Base-by-base conservation (phyloP, 2,329 filamentous ascomycete genomes). In the Sarocladiaceae sp. region DNA sequence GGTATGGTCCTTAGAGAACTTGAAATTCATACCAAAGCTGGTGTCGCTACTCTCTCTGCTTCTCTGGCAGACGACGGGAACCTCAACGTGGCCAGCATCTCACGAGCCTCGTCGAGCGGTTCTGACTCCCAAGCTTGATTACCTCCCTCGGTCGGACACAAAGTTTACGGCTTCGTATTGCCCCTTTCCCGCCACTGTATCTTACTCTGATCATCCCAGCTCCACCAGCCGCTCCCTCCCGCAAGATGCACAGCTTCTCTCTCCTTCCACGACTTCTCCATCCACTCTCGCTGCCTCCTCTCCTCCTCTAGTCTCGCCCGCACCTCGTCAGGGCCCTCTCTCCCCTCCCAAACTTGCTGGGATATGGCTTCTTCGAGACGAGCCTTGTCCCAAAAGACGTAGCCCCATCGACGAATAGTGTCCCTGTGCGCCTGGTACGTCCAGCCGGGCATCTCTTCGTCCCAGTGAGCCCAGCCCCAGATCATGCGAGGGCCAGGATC, bases 351-450 rank as follows among this genome's bases (percentile, higher is more conserved):
- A 16, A 20, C 33, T 13, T 33, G 3, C 10, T 33, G 2, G 4
- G 34, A 41, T 16, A 41, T 19, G 7, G 11, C 27, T 18, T 7
- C 33, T 6, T 45, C 42, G 5, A 47, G 12, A 12, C 46, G 42
- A 27, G 13, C n/a, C n/a, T 29, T 34, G 37, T 48, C 44, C 44
- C 44, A 48, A 11, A 48, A 31, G 9, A 48, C 44, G 27, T 48
- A 46, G 13, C 46, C 46, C 46, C 46, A 48, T 5, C n/a, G 20
- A 12, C 35, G 35, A 21, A 43, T 19, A n/a, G 18, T 26, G 9
- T 39, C 29, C 7, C 27, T 31, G 16, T 45, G 20, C 15, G 19
- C 18, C 21, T 47, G 42, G 35, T 45, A 41, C 3, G 45, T 20
- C 42, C 42, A 47, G 18, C 23, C n/a, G 10, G 21, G 19, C n/a